phyloP scores from a whole-genome alignment of 2,329 filamentous ascomycete species.

The Pyricularia grisea region DNA sequence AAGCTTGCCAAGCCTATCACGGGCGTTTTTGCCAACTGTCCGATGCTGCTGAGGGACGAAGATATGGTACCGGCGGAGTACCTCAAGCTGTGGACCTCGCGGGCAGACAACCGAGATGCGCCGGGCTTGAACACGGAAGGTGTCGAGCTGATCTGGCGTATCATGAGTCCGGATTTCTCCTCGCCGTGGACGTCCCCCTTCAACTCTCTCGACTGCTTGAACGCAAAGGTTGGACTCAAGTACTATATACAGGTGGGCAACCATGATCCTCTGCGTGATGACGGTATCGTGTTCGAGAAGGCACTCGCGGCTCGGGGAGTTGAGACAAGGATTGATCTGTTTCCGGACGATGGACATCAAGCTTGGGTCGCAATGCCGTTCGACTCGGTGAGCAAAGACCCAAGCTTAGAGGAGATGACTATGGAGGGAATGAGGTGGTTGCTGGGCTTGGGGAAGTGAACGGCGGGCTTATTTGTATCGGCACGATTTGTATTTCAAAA shows the following conservation, averaged over 20 bases:
- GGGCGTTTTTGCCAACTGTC: conserved; percentile 4
- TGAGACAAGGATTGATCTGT: background rate
- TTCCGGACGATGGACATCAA: background rate
- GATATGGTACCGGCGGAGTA: conserved; percentile 5
- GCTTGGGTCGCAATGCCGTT: background rate
- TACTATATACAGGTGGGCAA: conserved; percentile 7
- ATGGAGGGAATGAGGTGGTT: background rate
- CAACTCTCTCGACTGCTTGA: conserved; percentile 2
- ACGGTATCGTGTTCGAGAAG: conserved; percentile 6
- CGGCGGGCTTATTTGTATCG: background rate
- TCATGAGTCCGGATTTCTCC: conserved; percentile 1
- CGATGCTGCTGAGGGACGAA: conserved; percentile 3
- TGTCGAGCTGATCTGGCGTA: background rate
- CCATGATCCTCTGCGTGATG: conserved; percentile 8
- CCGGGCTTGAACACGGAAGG: background rate
- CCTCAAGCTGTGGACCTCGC: conserved; percentile 6
- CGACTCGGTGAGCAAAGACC: background rate
- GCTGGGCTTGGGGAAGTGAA: background rate
- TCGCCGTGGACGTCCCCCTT: conserved; percentile 8
- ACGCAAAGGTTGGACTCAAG: background rate
- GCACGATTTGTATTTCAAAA: background rate
- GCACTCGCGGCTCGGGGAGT: conserved; percentile 4
- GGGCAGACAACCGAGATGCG: conserved; percentile 6
- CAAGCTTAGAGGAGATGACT: background rate
- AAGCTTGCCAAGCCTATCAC: conserved; percentile 6